Evolutionary conservation across 768 basidiomycete genomes (phyloP).

Genomic region (Phallus indusiatus): DNA sequence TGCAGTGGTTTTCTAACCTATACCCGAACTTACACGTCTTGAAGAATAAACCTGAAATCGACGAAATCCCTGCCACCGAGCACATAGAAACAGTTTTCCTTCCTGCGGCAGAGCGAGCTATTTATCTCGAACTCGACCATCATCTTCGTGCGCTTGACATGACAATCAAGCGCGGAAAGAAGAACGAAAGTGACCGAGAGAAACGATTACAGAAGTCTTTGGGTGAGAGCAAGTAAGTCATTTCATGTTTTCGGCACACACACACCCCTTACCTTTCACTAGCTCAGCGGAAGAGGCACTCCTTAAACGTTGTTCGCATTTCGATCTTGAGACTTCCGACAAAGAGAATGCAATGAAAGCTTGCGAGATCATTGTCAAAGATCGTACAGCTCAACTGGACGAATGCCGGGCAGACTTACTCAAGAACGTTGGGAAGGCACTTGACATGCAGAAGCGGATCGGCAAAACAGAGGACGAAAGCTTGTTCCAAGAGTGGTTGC

Average conservation of each 20-base stretch:
- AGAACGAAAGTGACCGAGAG: slow-evolving; percentile 76
- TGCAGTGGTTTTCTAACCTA: background rate
- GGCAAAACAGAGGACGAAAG: slow-evolving; percentile 49
- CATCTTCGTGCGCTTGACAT: slow-evolving; percentile 87
- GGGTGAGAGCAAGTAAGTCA: slow-evolving; percentile 75
- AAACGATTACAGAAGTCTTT: slow-evolving; percentile 79
- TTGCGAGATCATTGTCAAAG: slow-evolving; percentile 83
- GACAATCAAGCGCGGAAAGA: slow-evolving; percentile 55
- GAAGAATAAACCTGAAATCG: slow-evolving; percentile 93
- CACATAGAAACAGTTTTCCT: slow-evolving; percentile 57
- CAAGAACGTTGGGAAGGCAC: slow-evolving; percentile 52
- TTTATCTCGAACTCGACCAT: slow-evolving; percentile 91
- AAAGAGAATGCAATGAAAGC: slow-evolving; percentile 78
- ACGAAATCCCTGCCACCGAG: slow-evolving; percentile 78
- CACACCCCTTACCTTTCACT: slow-evolving; percentile 5
- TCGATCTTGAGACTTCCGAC: slow-evolving; percentile 60
- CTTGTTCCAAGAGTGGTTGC: slow-evolving; percentile 67
- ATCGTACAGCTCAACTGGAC: slow-evolving; percentile 69
- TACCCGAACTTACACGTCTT: slow-evolving; percentile 14
- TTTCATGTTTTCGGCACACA: background rate
- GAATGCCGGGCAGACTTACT: slow-evolving; percentile 71
- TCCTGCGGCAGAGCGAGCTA: slow-evolving; percentile 88
- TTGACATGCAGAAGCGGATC: slow-evolving; percentile 60
- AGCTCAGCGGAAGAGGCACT: slow-evolving; percentile 89
- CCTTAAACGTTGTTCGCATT: slow-evolving; percentile 92